A percentile compares a stretch with the other conserved stretches of the same genome.
These are phyloP conservation scores for Pezicula rhizophila DNA, from an alignment of 2,329 filamentous ascomycete species.

Conservation along the genomic window DNA sequence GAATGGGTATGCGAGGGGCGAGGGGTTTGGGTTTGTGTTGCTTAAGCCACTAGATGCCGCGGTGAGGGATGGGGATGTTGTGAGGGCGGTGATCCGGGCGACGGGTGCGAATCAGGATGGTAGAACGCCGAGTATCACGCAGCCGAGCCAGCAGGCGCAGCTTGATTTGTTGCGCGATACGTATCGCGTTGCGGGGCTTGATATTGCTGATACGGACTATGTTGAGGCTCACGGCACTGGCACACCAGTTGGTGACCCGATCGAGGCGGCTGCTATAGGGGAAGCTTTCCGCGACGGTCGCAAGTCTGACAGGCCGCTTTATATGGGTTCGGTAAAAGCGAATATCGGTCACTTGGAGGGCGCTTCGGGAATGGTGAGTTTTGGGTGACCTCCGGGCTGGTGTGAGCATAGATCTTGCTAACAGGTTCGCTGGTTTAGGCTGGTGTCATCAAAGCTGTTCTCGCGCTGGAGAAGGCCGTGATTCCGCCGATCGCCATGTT, in stretches of 20 bases:
- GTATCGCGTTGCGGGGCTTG: slow-evolving; percentile 12
- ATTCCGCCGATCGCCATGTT: too few relatives aligned
- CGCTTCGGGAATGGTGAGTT: slow-evolving; percentile 6
- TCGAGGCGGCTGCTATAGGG: slow-evolving; percentile 19
- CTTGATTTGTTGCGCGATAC: slow-evolving; percentile 13
- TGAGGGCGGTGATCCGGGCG: slow-evolving; percentile 37
- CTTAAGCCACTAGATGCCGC: slow-evolving; percentile 49
- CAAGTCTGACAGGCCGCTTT: slow-evolving; percentile 1
- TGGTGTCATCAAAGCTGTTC: not conserved
- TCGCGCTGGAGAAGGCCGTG: too few relatives aligned
- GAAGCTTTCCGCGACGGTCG: slow-evolving; percentile 14
- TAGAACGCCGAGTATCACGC: slow-evolving; percentile 37
- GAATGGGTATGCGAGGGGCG: slow-evolving; percentile 59
- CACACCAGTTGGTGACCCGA: slow-evolving; percentile 22
- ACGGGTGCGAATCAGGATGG: slow-evolving; percentile 40
- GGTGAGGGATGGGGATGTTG: slow-evolving; percentile 33
- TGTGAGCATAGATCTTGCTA: not conserved
- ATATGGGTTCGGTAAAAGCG: slow-evolving; percentile 19
- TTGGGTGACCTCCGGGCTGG: not conserved
- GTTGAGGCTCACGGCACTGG: slow-evolving; percentile 18
- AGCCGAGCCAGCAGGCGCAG: slow-evolving; percentile 40
- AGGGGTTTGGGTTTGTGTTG: slow-evolving; percentile 53
- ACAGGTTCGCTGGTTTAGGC: not conserved
- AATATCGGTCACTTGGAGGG: slow-evolving; percentile 26
- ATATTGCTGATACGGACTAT: slow-evolving; percentile 3